phyloP scores from a whole-genome alignment of 1,284 basidiomycete species.

The Fomitopsis palustris region DNA sequence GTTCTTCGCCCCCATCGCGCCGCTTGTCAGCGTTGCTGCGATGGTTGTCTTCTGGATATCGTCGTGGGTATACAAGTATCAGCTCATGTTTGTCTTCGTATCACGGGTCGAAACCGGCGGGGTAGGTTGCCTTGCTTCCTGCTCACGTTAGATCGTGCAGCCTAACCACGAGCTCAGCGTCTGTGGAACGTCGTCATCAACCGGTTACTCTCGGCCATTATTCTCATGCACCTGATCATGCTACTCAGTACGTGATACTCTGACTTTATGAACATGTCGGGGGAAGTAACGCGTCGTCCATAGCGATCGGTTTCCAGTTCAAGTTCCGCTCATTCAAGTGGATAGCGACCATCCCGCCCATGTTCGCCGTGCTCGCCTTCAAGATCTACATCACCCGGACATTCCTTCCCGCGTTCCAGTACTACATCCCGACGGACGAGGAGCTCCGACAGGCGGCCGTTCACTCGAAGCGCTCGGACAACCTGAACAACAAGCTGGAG shows the following conservation, averaged over 20 bases:
- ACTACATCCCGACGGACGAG: constrained; percentile 69
- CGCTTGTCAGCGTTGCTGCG: constrained; percentile 76
- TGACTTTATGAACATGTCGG: background rate
- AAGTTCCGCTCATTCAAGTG: constrained; percentile 70
- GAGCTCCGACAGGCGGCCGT: constrained; percentile 71
- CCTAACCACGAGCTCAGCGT: constrained; percentile 44
- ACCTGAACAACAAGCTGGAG: constrained; percentile 65
- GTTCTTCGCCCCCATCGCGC: constrained; percentile 90
- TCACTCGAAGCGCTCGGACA: constrained; percentile 69
- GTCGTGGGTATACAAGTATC: constrained; percentile 85
- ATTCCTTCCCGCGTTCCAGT: constrained; percentile 73
- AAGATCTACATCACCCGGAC: constrained; percentile 76
- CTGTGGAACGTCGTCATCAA: constrained; percentile 93
- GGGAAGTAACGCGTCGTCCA: constrained; percentile 4
- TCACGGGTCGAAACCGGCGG: constrained; percentile 90
- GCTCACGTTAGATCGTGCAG: background rate
- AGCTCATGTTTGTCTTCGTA: constrained; percentile 90
- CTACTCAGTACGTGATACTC: constrained; percentile 64
- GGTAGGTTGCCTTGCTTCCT: constrained; percentile 41
- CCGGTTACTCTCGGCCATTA: constrained; percentile 68
- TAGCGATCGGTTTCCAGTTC: constrained; percentile 85
- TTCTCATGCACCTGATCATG: constrained; percentile 87
- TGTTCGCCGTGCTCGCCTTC: constrained; percentile 74
- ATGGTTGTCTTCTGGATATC: constrained; percentile 83
- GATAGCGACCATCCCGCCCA: constrained; percentile 72